Evolutionary conservation across 2,329 filamentous ascomycete genomes (phyloP).

Genomic region (Colletotrichum sp.): DNA sequence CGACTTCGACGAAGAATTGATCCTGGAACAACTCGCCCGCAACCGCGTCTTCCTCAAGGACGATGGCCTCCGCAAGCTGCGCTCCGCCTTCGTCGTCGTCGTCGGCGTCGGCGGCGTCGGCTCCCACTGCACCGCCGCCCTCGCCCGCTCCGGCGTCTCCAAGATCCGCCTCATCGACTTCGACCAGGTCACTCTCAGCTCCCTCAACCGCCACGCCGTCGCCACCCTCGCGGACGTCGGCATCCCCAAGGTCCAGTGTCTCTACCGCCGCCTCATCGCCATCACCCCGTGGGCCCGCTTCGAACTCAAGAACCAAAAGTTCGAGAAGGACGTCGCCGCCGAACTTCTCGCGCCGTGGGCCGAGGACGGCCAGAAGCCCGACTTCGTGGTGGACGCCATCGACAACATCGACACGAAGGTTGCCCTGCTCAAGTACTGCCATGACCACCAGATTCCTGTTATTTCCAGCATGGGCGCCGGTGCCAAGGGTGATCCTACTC

Average conservation of each 20-base stretch:
- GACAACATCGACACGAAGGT: constrained; percentile 99
- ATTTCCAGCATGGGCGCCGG: constrained; percentile 97
- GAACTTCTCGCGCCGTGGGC: constrained; percentile 72
- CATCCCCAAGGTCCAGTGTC: constrained; percentile 86
- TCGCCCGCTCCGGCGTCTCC: constrained; percentile 89
- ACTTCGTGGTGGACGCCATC: constrained; percentile 96
- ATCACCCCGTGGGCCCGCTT: constrained; percentile 92
- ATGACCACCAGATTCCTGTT: constrained; percentile 77
- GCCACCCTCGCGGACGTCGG: constrained; percentile 95
- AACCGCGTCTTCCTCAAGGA: constrained; percentile 91
- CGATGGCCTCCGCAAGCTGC: constrained; percentile 79
- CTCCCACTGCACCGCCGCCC: constrained; percentile 85
- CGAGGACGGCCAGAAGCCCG: constrained; percentile 66
- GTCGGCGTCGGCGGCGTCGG: constrained; percentile 96
- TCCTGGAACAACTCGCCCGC: constrained; percentile 91
- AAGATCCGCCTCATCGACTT: constrained; percentile 92
- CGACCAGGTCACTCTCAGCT: constrained; percentile 95
- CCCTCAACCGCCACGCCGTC: constrained; percentile 93
- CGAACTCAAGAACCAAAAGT: constrained; percentile 85
- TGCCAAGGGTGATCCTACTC: constrained; percentile 86
- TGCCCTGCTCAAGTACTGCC: constrained; percentile 85
- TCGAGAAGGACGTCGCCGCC: constrained; percentile 70
- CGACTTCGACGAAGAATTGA: constrained; percentile 78
- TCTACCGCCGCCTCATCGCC: constrained; percentile 80
- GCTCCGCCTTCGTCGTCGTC: constrained; percentile 82